A percentile compares a stretch with the other conserved stretches of the same genome.
These are phyloP conservation scores for Alternaria gansuensis DNA, from an alignment of 2,329 filamentous ascomycete genomes.

Conservation along the genomic window DNA sequence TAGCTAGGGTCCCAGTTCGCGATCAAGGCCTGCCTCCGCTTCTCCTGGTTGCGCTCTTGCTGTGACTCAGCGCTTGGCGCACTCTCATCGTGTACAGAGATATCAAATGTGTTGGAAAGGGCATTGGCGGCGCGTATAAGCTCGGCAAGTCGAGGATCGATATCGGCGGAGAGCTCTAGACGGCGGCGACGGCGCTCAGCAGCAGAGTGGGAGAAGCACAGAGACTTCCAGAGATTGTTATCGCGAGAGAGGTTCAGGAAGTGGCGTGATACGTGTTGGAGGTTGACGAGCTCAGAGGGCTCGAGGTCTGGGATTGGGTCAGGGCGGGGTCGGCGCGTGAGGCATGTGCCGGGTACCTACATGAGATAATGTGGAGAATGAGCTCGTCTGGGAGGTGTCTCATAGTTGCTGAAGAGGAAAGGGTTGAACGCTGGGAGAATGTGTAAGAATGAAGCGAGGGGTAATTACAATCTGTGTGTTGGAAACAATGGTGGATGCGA, in stretches of 20 bases:
- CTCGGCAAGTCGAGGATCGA: conserved; percentile 57
- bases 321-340: conserved; percentile 25
- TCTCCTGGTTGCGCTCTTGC: conserved; percentile 42
- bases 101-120: conserved; percentile 38
- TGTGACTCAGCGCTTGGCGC: conserved; percentile 45
- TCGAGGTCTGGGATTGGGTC: conserved; percentile 63
- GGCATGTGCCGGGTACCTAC: conserved; percentile 39
- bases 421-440: not conserved
- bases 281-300: conserved; percentile 69
- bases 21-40: conserved; percentile 65
- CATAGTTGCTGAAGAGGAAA: conserved; percentile 26
- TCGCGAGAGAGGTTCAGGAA: conserved; percentile 76
- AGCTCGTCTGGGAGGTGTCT: conserved; percentile 52
- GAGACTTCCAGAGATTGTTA: conserved; percentile 76
- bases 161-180: conserved; percentile 37
- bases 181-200: conserved; percentile 69
- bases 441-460: not conserved
- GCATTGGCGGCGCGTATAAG: conserved; percentile 55
- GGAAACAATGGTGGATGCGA: conserved; percentile 23
- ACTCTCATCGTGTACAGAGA: conserved; percentile 35
- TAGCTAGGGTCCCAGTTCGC: conserved; percentile 87
- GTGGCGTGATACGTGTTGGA: conserved; percentile 74
- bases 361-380: conserved; percentile 55
- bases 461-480: not conserved
- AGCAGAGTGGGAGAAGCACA: conserved; percentile 75